Evolutionary conservation across 768 basidiomycete genomes (phyloP).

Genomic region (Hericium coralloides): DNA sequence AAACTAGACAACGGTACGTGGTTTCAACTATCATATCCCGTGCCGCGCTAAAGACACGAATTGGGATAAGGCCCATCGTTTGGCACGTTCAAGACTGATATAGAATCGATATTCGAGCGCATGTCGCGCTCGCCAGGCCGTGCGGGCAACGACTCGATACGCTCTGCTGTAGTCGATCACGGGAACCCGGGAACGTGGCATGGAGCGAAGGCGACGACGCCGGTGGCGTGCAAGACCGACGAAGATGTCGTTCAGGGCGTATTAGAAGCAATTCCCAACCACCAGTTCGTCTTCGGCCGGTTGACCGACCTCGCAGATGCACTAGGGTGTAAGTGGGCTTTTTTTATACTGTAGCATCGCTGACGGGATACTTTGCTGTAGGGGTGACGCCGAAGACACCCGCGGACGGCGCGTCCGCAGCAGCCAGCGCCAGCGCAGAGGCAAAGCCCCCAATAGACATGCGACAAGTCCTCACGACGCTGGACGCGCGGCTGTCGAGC

Average conservation of each 20-base stretch:
- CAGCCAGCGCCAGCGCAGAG: neutral
- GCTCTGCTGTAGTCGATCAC: constrained; percentile 72
- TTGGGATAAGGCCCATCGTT: constrained; percentile 50
- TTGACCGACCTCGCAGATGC: constrained; percentile 75
- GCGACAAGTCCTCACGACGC: constrained; percentile 29
- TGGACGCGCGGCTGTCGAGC: constrained; percentile 52
- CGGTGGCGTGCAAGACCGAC: constrained; percentile 67
- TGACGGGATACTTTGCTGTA: constrained; percentile 18
- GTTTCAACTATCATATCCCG: neutral
- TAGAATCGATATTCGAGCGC: constrained; percentile 84
- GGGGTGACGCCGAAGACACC: constrained; percentile 55
- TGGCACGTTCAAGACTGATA: constrained; percentile 80
- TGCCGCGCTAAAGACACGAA: no score
- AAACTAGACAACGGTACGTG: constrained; percentile 64
- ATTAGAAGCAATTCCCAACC: constrained; percentile 44
- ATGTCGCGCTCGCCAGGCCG: constrained; percentile 48
- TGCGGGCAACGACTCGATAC: constrained; percentile 31
- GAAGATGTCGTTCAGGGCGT: constrained; percentile 71
- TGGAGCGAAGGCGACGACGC: constrained; percentile 72
- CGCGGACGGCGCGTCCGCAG: constrained; percentile 23
- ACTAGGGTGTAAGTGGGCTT: constrained; percentile 60
- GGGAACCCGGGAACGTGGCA: constrained; percentile 82
- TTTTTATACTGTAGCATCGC: neutral
- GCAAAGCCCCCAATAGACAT: constrained; percentile 17
- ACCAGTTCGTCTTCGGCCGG: constrained; percentile 80